Evolutionary conservation across 352 stramenopile genomes (phyloP).

Genomic region (Globisporangium apiculatum): DNA sequence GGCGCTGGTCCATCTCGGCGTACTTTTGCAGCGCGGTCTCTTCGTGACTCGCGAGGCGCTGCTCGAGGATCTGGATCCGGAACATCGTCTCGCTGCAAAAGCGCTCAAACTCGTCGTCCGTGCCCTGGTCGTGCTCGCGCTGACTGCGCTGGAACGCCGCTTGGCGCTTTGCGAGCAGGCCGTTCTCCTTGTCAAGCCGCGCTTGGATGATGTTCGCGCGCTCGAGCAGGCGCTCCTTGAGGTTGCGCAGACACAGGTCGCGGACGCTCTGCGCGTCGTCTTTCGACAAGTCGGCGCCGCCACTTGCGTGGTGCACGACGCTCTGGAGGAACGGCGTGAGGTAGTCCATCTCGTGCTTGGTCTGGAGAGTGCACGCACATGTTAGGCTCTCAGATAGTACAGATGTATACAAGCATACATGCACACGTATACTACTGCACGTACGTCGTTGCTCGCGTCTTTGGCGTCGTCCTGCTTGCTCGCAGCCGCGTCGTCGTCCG

Average conservation of each 20-base stretch:
- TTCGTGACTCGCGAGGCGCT: conserved; percentile 89
- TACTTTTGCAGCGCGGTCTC: conserved; percentile 92
- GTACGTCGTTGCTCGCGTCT: conserved; percentile 59
- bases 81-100: conserved; percentile 96
- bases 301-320: conserved; percentile 28
- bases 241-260: conserved; percentile 87
- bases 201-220: conserved; percentile 93
- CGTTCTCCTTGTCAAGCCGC: conserved; percentile 91
- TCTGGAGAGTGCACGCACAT: conserved; percentile 15
- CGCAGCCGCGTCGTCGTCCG: conserved; percentile 53
- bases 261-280: conserved; percentile 85
- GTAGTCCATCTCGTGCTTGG: conserved; percentile 87
- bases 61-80: conserved; percentile 93
- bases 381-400: too few relatives aligned
- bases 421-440: conserved; percentile 5
- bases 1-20: conserved; percentile 89
- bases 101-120: conserved; percentile 91
- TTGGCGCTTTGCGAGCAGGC: conserved; percentile 87
- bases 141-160: conserved; percentile 90
- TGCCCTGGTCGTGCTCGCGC: conserved; percentile 86
- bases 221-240: conserved; percentile 91
- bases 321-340: conserved; percentile 91
- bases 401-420: neutral
- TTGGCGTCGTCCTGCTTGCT: conserved; percentile 61
- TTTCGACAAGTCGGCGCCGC: conserved; percentile 39